Conservation (phyloP, 129 eudicot species). For the sunflower (Helianthus annuus) region HanXRQr2.0-SUNRISE NC_035442.2:25171541-25172040, state of each 20-base stretch:
- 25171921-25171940: conserved; percentile 99
- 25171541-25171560: too few species aligned
- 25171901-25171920: conserved; percentile 91
- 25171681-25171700: background rate
- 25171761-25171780: conserved; percentile 94
- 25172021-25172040: conserved; percentile 7
- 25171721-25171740: conserved; percentile 80
- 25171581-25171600: too few species aligned
- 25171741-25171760: conserved; percentile 59
- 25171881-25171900: conserved; percentile 67
- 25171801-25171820: conserved; percentile 65
- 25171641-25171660: background rate
- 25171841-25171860: conserved; percentile 85
- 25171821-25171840: conserved; percentile 70
- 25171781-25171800: conserved; percentile 82
- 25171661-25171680: background rate
- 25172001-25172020: conserved; percentile 2
- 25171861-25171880: conserved; percentile 61
- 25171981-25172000: background rate
- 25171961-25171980: conserved; percentile 32
- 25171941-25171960: conserved; percentile 90
- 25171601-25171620: too few species aligned
- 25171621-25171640: background rate
- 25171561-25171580: too few species aligned
- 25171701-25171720: conserved; percentile 78